A percentile compares a stretch with the other conserved stretches of the same genome.
Evolutionary conservation across 768 basidiomycete species (phyloP).

Genomic region (Pulveroboletus sp.): DNA sequence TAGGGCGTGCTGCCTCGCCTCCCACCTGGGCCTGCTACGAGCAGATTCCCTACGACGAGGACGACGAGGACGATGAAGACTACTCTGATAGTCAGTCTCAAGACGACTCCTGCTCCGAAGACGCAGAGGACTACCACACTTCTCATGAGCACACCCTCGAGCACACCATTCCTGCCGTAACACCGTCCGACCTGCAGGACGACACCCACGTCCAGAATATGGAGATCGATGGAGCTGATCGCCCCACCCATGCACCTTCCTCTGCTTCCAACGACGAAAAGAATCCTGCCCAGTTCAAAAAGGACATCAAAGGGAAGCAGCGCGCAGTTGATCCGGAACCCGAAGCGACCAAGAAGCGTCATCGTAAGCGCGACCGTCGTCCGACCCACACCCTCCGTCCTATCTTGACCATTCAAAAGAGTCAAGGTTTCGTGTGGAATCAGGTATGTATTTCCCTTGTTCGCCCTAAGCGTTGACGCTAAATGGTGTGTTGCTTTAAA

Average conservation of each 20-base stretch:
- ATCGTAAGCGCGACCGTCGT: conserved; percentile 51
- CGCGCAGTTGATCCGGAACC: conserved; percentile 66
- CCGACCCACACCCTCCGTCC: conserved; percentile 65
- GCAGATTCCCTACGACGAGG: conserved; percentile 72
- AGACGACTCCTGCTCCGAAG: conserved; percentile 63
- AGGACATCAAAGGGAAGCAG: conserved; percentile 77
- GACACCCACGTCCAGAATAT: conserved; percentile 48
- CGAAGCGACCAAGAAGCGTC: conserved; percentile 44
- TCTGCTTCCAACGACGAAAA: conserved; percentile 28
- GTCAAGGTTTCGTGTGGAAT: conserved; percentile 90
- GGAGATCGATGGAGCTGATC: conserved; percentile 45
- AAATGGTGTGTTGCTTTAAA: background rate
- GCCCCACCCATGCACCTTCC: conserved; percentile 8
- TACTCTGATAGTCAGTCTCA: conserved; percentile 56
- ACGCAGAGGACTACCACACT: conserved; percentile 57
- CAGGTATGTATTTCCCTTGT: conserved; percentile 50
- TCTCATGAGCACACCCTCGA: conserved; percentile 28
- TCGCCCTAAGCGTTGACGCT: background rate
- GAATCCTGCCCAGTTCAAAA: conserved; percentile 40
- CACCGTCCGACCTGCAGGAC: conserved; percentile 30
- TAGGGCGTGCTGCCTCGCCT: conserved; percentile 77
- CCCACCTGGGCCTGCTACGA: conserved; percentile 90
- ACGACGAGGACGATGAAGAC: conserved; percentile 54
- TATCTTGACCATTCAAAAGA: conserved; percentile 80
- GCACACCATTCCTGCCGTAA: conserved; percentile 21